Evolutionary conservation across 495 filamentous ascomycete genomes (phyloP).

Genomic region (Daldinia bambusicola): DNA sequence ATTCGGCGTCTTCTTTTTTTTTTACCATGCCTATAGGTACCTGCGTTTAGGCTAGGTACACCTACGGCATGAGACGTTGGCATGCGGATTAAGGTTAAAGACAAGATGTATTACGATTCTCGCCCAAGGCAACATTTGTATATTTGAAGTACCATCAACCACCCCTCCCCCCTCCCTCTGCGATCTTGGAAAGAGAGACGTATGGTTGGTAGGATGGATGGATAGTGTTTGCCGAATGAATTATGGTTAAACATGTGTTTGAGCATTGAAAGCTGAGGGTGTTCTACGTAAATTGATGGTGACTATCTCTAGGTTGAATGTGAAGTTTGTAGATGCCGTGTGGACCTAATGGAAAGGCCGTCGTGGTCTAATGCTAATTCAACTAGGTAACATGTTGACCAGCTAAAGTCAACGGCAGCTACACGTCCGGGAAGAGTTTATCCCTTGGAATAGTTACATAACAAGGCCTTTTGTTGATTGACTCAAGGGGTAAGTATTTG

Average conservation of each 20-base stretch:
- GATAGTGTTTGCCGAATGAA: background rate
- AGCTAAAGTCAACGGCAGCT: background rate
- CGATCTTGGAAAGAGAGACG: background rate
- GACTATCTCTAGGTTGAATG: background rate
- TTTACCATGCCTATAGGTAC: background rate
- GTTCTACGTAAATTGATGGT: background rate
- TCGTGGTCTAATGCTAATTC: background rate
- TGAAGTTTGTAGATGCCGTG: too few relatives aligned
- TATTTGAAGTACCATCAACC: background rate
- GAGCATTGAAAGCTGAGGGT: background rate
- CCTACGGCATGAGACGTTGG: background rate
- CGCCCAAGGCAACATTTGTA: constrained; percentile 2
- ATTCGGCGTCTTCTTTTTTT: constrained; percentile 7
- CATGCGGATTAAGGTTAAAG: constrained; percentile 1
- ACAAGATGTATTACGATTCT: constrained; percentile 3
- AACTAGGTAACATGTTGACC: background rate
- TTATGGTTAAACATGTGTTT: background rate
- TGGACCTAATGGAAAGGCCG: too few relatives aligned
- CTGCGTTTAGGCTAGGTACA: background rate
- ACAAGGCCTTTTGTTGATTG: background rate
- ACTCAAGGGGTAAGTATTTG: background rate
- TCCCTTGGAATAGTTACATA: too few relatives aligned
- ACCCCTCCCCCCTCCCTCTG: too few relatives aligned
- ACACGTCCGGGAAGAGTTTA: too few relatives aligned
- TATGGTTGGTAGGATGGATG: background rate